Base-by-base conservation (phyloP, 1,284 basidiomycete species). In the Mixia osmundae region DNA sequence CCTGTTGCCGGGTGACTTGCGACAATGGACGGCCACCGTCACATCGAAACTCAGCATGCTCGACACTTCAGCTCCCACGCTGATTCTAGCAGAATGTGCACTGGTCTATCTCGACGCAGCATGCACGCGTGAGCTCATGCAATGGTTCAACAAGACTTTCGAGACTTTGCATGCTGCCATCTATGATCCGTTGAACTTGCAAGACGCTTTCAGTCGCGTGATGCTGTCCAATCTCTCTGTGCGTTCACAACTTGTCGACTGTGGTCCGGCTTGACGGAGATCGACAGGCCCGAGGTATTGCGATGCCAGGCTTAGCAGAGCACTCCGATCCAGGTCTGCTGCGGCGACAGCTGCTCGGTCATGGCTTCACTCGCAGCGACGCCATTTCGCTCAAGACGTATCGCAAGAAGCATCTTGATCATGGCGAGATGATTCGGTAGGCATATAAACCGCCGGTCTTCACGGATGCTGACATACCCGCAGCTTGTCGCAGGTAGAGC, bases 21-120 rank as follows among this genome's bases (percentile, higher is more conserved):
- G 79, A 22, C 55, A 63, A 3, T 39, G 50, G 25, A 3, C 34
- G 5, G 54, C 59, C 20, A 52, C 19, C 11, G 19, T 43, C 15
- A 39, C 43, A 2, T 41, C 44, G n/a, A 47, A 58, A 19, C n/a
- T 1, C 33, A 7, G 15, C 20, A 9, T 30, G 43, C 24, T 0
- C 44, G 71, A 72, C n/a, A 60, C 67, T 0, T 45, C 58, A 0
- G 50, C 71, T 4, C 79, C 82, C 2, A 83, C 79, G 0, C 65
- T 94, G 1, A 61, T 89, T 14, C 58, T 94, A 7, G 79, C 79
- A 41, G 85, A 94, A 61, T 89, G 85, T 47, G 76, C 91, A 3
- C 65, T 89, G 40, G 78, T 71, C n/a, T 94, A 94, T 55, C 75
- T 91, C 67, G 50, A 60, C 0, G 69, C 76, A 0, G 50, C 56